These are phyloP conservation scores for Mycena rosella DNA, from an alignment of 768 basidiomycete genomes.

Conservation along the genomic window DNA sequence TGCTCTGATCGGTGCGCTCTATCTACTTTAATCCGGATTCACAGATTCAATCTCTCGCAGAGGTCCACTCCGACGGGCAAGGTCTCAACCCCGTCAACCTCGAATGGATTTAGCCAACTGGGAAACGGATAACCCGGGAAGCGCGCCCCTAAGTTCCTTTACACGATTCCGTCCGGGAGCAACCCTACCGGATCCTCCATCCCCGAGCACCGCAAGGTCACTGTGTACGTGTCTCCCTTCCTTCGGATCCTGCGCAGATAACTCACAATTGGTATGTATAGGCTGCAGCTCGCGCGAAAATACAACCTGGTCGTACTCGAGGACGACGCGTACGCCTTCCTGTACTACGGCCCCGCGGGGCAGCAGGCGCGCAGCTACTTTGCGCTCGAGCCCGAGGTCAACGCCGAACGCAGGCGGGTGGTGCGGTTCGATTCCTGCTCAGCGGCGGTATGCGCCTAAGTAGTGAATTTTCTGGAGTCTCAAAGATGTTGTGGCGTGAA, in stretches of 20 bases:
- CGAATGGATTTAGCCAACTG: constrained; percentile 54
- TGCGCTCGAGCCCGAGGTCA: constrained; percentile 47
- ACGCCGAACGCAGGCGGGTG: constrained; percentile 64
- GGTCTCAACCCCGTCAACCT: constrained; percentile 66
- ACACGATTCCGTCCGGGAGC: constrained; percentile 66
- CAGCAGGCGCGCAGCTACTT: constrained; percentile 45
- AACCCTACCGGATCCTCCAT: constrained; percentile 49
- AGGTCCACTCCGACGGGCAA: constrained; percentile 69
- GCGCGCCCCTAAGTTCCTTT: constrained; percentile 71
- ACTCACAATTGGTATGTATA: constrained; percentile 25
- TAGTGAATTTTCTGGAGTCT: too few species aligned
- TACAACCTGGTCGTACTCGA: constrained; percentile 68
- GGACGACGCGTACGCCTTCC: constrained; percentile 43
- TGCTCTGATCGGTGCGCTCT: constrained; percentile 41
- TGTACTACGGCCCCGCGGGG: constrained; percentile 35
- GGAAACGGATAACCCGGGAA: constrained; percentile 68
- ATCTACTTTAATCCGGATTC: neutral
- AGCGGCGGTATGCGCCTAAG: constrained; percentile 69
- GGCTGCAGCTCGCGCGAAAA: constrained; percentile 69
- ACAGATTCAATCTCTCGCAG: constrained; percentile 44
- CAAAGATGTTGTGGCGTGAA: too few species aligned
- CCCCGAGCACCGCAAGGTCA: constrained; percentile 33
- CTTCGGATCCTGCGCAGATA: constrained; percentile 64
- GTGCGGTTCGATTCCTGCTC: constrained; percentile 71
- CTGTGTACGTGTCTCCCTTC: constrained; percentile 37